Conservation (phyloP, 176 grass and related monocot genomes). For the Oryza meridionalis region DNA sequence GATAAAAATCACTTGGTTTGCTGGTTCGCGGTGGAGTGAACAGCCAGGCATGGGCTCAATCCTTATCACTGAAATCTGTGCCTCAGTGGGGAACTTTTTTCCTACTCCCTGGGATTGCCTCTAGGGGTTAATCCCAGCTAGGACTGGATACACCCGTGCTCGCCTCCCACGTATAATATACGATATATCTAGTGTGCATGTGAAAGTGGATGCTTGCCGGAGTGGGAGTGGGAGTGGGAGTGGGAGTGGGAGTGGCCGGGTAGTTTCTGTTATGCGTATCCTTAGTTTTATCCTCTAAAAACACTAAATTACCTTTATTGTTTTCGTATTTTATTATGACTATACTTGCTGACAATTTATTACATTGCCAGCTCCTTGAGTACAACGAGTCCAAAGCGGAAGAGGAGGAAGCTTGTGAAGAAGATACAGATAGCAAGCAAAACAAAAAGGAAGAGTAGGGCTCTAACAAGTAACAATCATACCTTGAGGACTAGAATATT, state of each 20-base stretch:
- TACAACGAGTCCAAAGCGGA: slow-evolving; percentile 59
- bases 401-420: slow-evolving; percentile 38
- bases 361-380: slow-evolving; percentile 61
- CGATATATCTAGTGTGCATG: background rate
- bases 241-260: too few relatives aligned
- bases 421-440: slow-evolving; percentile 16
- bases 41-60: background rate
- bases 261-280: background rate
- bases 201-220: background rate
- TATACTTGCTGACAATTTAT: background rate
- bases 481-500: background rate
- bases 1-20: background rate
- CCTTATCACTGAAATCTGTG: background rate
- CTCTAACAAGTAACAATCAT: background rate
- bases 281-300: background rate
- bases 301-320: background rate
- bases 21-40: background rate
- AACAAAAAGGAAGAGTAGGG: slow-evolving; percentile 50
- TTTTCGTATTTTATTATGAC: background rate
- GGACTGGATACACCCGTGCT: background rate
- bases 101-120: background rate
- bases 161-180: background rate
- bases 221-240: too few relatives aligned
- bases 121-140: background rate
- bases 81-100: too few relatives aligned